phyloP scores from a whole-genome alignment of 805 yeast species.

The Zygosaccharomyces rouxii region DNA sequence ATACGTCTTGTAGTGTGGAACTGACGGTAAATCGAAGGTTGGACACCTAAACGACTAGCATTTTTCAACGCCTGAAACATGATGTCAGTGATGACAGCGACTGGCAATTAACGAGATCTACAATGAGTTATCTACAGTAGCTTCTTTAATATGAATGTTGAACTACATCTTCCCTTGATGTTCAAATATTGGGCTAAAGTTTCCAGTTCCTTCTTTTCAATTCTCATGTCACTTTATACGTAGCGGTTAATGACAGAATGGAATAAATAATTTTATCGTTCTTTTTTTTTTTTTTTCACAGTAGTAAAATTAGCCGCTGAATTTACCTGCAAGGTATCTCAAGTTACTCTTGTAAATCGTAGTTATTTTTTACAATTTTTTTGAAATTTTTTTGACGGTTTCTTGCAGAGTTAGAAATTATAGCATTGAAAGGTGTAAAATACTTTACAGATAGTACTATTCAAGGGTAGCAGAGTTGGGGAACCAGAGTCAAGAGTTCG shows the following conservation, averaged over 20 bases:
- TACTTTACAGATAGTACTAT: neutral
- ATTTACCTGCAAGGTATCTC: neutral
- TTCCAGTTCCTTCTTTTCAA: constrained; percentile 4
- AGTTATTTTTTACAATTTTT: neutral
- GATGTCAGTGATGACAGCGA: neutral
- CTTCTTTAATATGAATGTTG: neutral
- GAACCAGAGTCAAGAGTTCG: too few species aligned
- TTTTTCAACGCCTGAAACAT: constrained; percentile 3
- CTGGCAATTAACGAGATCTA: neutral
- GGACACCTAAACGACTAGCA: constrained; percentile 2
- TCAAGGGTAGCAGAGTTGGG: too few species aligned
- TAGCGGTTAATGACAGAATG: neutral
- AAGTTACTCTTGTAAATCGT: neutral
- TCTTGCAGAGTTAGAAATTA: neutral
- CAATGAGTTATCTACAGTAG: neutral
- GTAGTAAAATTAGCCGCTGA: neutral
- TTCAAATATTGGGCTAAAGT: neutral
- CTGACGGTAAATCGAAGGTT: constrained; percentile 1
- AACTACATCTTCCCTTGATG: neutral
- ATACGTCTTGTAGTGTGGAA: constrained; percentile 20
- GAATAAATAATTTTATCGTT: neutral
- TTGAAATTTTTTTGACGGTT: neutral
- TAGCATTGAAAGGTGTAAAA: neutral
- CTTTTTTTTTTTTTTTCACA: neutral
- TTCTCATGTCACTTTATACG: constrained; percentile 1